Percentiles rank a stretch among this genome's conserved stretches.
phyloP scores from a whole-genome alignment of 352 stramenopile genomes.

The Phytophthora litchii region DNA sequence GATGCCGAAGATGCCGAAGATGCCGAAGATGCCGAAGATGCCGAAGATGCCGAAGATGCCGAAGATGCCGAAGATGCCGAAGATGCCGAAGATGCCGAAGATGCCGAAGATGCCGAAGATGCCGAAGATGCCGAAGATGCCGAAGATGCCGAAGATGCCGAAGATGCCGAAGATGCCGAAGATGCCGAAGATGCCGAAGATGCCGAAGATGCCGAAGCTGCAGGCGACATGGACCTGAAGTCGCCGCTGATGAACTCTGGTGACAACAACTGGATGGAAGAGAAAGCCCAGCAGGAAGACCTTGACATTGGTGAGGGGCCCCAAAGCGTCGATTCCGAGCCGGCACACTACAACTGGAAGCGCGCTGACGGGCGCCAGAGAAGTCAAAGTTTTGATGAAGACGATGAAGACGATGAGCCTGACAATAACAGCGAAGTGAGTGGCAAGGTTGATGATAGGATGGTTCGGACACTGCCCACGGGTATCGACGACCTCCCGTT shows the following conservation, averaged over 20 bases:
- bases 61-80: slow-evolving; percentile 11
- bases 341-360: slow-evolving; percentile 66
- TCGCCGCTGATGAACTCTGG: slow-evolving; percentile 27
- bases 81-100: slow-evolving; percentile 6
- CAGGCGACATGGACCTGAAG: slow-evolving; percentile 16
- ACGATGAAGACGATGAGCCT: slow-evolving; percentile 37
- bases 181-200: slow-evolving; percentile 10
- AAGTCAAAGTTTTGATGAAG: slow-evolving; percentile 31
- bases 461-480: slow-evolving; percentile 55
- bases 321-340: slow-evolving; percentile 28
- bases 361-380: slow-evolving; percentile 54
- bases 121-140: slow-evolving; percentile 6
- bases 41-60: slow-evolving; percentile 6
- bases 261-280: slow-evolving; percentile 27
- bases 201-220: not conserved
- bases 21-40: slow-evolving; percentile 7
- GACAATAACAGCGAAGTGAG: slow-evolving; percentile 39
- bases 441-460: slow-evolving; percentile 19
- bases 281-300: slow-evolving; percentile 23
- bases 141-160: slow-evolving; percentile 9
- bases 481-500: slow-evolving; percentile 89
- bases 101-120: slow-evolving; percentile 10
- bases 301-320: slow-evolving; percentile 14
- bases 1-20: slow-evolving; percentile 2
- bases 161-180: slow-evolving; percentile 9